Evolutionary conservation across 768 basidiomycete genomes (phyloP), one percentile per base, ranked within the genome.

Genomic region (Lactarius sanguifluus): DNA sequence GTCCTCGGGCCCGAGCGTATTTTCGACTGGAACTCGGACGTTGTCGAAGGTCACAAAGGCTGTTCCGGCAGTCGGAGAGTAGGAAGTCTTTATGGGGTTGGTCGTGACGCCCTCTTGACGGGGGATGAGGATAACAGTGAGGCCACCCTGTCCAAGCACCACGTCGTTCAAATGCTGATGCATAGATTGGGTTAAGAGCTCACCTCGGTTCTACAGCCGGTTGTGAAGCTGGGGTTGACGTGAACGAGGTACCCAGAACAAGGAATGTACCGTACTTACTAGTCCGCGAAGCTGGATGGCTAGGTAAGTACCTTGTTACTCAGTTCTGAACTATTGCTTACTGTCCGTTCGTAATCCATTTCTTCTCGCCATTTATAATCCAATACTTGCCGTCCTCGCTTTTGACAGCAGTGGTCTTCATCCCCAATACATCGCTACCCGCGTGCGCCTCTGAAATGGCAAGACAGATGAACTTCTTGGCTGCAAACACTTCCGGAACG

Each of bases 381-480:
- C 88, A 94, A 70, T 87, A 81, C 73, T 89, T 90, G 34, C 91
- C 92, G 72, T 95, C 92, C 63, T 87, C 87, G 30, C 83, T 89
- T 76, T 92, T 90, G 23, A 83, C 85, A 18, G 93, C 94, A 7
- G 85, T 87, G 6, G 92, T 94, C 73, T 86, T 82, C 63, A 95
- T 77, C 9, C 92, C 91, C 77, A 86, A 83, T 5, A 97, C 93
- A 75, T 96, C 94, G 73, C 86, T 89, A 34, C 90, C 93, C 10
- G 92, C 93, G 66, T 89, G 89, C 13, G 94, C 92, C 77, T 96
- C 94, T 18, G 90, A 90, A 69, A 95, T 90, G 28, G 94, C 94
- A 45, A 96, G 77, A 69, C 86, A 91, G 69, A 96, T 94, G 73
- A 89, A 89, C 79, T 92, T 93, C 78, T 88, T 90, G 45, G 89